These are phyloP conservation scores for Exserohilum rostratum DNA, from an alignment of 2,329 filamentous ascomycete genomes.

Conservation along the genomic window DNA sequence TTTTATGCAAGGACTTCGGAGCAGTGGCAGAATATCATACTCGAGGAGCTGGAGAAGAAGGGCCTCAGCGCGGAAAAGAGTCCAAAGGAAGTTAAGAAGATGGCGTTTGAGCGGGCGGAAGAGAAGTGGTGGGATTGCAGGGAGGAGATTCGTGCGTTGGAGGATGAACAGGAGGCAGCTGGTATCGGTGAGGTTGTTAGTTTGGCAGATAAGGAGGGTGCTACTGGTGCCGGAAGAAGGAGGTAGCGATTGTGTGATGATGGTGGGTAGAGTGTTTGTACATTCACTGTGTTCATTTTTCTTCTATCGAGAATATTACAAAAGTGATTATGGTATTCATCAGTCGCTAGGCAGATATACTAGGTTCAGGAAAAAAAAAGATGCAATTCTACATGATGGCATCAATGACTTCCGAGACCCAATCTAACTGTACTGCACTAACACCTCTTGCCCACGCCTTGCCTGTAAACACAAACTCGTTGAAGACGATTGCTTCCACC, in stretches of 20 bases:
- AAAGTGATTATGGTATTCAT: neutral
- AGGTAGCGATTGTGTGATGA: slow-evolving; percentile 24
- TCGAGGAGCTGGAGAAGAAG: slow-evolving; percentile 73
- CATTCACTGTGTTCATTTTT: too few species aligned
- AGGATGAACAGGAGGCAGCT: slow-evolving; percentile 94
- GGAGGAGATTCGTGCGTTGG: slow-evolving; percentile 87
- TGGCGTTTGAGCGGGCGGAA: slow-evolving; percentile 88
- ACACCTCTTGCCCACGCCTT: slow-evolving; percentile 67
- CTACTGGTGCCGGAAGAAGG: slow-evolving; percentile 45
- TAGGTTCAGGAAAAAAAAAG: neutral
- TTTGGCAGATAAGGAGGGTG: slow-evolving; percentile 70
- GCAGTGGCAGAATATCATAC: slow-evolving; percentile 87
- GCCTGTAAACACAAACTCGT: slow-evolving; percentile 70
- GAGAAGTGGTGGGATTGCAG: slow-evolving; percentile 99
- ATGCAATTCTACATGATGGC: slow-evolving; percentile 29
- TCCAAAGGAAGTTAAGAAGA: slow-evolving; percentile 88
- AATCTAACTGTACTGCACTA: slow-evolving; percentile 66
- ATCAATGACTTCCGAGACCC: slow-evolving; percentile 61
- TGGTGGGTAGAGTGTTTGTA: too few species aligned
- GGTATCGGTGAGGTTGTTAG: slow-evolving; percentile 95
- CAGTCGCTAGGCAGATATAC: neutral
- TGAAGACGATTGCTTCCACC: slow-evolving; percentile 68
- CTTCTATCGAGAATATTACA: too few species aligned
- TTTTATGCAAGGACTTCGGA: slow-evolving; percentile 89
- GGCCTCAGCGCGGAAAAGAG: slow-evolving; percentile 66